Base-by-base conservation (phyloP, 2,329 filamentous ascomycete genomes). In the Fusarium fracticaudum region DNA sequence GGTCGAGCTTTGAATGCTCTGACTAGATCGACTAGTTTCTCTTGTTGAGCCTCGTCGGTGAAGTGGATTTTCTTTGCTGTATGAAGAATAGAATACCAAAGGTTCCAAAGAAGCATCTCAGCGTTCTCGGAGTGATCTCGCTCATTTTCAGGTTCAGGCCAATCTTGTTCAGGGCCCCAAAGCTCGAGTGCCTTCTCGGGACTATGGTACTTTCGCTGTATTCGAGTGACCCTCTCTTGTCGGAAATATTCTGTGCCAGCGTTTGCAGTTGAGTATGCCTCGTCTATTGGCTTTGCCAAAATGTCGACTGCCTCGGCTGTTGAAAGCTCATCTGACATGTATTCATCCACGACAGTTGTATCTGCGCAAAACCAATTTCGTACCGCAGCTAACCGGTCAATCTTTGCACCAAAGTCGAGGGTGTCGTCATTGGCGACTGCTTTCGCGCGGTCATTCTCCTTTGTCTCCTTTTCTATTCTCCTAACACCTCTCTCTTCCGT, bases 301-400 rank as follows among this genome's bases (percentile, higher is more conserved):
- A 22, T 54, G 0, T 48, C 44, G 3, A 72, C 69, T 0, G 55
- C 13, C 11, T 68, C 31, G 0, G 9, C 1, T 1, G 17, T 7
- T 4, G 24, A n/a, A 7, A 58, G 3, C 1, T 57, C 8, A 3
- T 4, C 29, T 3, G 37, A 2, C 17, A 68, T 35, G 14, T 68
- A 71, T 3, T 20, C 22, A 18, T 63, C n/a, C 0, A 72, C 20
- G 0, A 20, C 3, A 1, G 44, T 29, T 1, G 62, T 54, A 0
- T 68, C 62, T 6, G 48, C 55, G 1, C 6, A 43, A 3, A 71
- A 71, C 69, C 69, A 71, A 9, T 22, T 17, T n/a, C 68, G 6
- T 2, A 26, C 12, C 20, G n/a, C 15, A 1, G 68, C 55, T 10
- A 71, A 6, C 1, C 17, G 20, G 6, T 68, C 40, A 24, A 72